Conservation (phyloP, 164 flowering plant species). For the Malania oleifera region DNA sequence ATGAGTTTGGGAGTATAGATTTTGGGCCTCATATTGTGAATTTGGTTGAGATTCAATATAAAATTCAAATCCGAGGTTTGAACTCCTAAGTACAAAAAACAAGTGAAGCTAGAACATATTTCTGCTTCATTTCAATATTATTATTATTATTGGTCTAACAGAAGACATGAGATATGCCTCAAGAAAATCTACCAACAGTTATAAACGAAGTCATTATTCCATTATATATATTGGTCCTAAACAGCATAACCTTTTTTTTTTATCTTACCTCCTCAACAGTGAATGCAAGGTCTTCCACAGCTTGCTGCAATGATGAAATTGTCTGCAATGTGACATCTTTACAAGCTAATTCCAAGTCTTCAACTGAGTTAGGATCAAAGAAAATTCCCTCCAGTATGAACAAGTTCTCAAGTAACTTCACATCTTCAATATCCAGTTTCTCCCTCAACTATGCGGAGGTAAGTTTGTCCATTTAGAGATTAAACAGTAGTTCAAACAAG, state of each 20-base stretch:
- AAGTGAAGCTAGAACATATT: no score
- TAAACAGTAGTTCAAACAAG: neutral
- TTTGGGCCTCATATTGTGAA: no score
- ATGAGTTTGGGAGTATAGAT: no score
- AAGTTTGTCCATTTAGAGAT: neutral
- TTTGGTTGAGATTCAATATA: no score
- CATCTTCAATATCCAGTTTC: conserved; percentile 46
- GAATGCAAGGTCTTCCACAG: conserved; percentile 40
- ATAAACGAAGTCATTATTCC: no score
- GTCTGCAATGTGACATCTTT: conserved; percentile 42
- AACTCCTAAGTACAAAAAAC: no score
- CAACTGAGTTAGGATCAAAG: conserved; percentile 34
- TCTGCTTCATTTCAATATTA: no score
- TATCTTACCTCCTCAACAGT: conserved; percentile 46
- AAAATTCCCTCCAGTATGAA: conserved; percentile 52
- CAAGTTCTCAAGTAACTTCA: conserved; percentile 57
- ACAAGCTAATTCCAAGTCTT: conserved; percentile 39
- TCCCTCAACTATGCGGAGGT: conserved; percentile 40
- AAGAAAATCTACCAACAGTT: no score
- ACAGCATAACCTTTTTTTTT: neutral
- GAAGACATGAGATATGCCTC: no score
- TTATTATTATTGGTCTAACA: no score
- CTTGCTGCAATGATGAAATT: conserved; percentile 40
- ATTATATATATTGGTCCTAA: no score
- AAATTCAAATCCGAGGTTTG: no score